Conservation (phyloP, 345 rosid genomes). For the Psidium friedrichsthalianum region DNA sequence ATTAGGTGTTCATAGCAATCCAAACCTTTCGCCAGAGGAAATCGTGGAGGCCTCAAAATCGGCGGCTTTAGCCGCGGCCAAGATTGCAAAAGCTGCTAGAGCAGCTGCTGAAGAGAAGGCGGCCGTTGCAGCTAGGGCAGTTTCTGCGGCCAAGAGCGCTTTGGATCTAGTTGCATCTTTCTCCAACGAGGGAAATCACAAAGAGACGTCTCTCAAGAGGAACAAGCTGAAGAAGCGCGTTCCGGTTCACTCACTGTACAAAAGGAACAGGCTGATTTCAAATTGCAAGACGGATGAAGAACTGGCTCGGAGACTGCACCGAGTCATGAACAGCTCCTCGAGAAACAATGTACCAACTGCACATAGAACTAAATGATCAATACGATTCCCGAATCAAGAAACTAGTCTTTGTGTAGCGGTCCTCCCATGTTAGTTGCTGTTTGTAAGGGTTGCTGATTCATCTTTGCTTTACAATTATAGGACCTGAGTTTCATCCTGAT, state of each 20-base stretch:
- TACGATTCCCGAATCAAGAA: background rate
- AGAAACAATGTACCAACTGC: conserved; percentile 15
- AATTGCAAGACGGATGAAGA: conserved; percentile 42
- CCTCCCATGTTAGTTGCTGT: background rate
- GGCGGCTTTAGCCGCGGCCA: conserved; percentile 38
- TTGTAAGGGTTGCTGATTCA: background rate
- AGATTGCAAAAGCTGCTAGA: conserved; percentile 59
- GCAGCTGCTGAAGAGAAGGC: conserved; percentile 76
- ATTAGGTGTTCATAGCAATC: conserved; percentile 28
- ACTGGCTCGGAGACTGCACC: conserved; percentile 53
- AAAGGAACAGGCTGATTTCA: conserved; percentile 37
- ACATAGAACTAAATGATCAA: background rate
- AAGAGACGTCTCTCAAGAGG: conserved; percentile 31
- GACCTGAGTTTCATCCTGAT: background rate
- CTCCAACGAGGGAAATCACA: conserved; percentile 29
- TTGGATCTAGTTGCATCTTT: conserved; percentile 59
- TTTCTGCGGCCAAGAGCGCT: conserved; percentile 64
- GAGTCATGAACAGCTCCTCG: conserved; percentile 55
- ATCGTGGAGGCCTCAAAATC: conserved; percentile 46
- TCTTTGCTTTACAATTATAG: background rate
- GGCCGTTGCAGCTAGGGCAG: conserved; percentile 62
- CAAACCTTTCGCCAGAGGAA: conserved; percentile 41
- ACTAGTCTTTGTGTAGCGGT: background rate
- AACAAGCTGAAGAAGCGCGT: conserved; percentile 86
- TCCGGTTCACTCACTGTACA: conserved; percentile 67